Evolutionary conservation across 176 grass and related monocot species (phyloP).

Genomic region (Poa annua): DNA sequence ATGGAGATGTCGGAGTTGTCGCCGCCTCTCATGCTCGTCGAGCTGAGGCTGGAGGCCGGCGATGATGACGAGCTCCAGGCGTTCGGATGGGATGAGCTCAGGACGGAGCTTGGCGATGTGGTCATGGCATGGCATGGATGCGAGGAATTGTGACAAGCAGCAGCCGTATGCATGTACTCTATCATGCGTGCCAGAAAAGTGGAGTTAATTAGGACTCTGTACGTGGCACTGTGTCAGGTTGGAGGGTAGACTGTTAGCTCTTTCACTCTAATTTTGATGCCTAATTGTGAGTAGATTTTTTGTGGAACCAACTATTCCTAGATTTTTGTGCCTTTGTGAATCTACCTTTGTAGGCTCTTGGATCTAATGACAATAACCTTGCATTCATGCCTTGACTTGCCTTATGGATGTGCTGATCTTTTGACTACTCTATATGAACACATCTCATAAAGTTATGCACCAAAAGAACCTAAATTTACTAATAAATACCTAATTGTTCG

Average conservation of each 20-base stretch:
- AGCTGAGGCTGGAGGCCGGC: constrained; percentile 60
- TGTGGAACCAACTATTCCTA: not conserved
- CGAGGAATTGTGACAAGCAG: constrained; percentile 34
- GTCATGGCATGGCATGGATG: constrained; percentile 70
- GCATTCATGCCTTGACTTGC: not conserved
- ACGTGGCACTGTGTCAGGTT: not conserved
- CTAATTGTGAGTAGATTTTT: not conserved
- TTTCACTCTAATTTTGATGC: constrained; percentile 29
- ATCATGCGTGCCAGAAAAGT: constrained; percentile 17
- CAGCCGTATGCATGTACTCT: constrained; percentile 28
- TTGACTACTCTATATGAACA: not conserved
- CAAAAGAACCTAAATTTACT: not conserved
- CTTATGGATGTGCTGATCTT: not conserved
- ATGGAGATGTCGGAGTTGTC: constrained; percentile 78
- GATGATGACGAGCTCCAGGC: constrained; percentile 37
- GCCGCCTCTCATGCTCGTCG: constrained; percentile 64
- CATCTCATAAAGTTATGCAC: not conserved
- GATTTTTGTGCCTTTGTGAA: not conserved
- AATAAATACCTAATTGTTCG: not conserved
- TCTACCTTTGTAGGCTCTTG: not conserved
- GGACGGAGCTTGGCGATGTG: constrained; percentile 68
- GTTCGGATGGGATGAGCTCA: constrained; percentile 79
- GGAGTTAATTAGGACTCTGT: constrained; percentile 17
- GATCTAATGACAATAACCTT: not conserved
- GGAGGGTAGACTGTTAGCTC: constrained; percentile 40